Evolutionary conservation across 345 rosid species (phyloP).

Genomic region (Camelina laxa): DNA sequence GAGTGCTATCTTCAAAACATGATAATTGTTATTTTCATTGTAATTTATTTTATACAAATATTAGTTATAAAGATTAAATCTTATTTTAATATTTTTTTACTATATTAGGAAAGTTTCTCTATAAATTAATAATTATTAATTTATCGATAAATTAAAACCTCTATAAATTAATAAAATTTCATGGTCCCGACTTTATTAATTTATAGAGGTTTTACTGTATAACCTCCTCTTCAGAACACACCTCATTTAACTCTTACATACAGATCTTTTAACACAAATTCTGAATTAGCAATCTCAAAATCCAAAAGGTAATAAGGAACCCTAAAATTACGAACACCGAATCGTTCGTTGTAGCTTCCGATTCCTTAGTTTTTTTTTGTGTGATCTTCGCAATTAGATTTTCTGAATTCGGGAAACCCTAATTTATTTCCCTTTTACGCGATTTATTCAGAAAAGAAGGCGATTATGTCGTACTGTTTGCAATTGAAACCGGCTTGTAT

Average conservation of each 20-base stretch:
- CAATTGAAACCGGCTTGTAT: conserved; percentile 73
- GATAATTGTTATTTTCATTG: no score
- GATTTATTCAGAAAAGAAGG: not conserved
- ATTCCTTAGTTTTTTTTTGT: not conserved
- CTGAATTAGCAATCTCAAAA: not conserved
- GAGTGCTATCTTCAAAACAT: no score
- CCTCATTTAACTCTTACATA: not conserved
- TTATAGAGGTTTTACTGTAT: no score
- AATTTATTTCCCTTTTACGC: not conserved
- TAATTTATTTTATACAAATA: no score
- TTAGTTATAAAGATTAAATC: no score
- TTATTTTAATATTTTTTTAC: no score
- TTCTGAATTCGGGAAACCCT: conserved; percentile 7
- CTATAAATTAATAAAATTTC: no score
- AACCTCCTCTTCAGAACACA: not conserved
- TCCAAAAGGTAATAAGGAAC: conserved; percentile 2
- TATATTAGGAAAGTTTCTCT: no score
- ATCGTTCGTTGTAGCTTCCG: not conserved
- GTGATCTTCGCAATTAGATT: not conserved
- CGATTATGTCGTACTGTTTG: conserved; percentile 72
- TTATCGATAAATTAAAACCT: no score
- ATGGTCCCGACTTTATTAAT: no score
- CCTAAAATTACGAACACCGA: not conserved
- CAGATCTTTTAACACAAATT: not conserved
- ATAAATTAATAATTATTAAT: no score